Base-by-base conservation (phyloP, 202 grass and related monocot species). In the Eragrostis tef region DNA sequence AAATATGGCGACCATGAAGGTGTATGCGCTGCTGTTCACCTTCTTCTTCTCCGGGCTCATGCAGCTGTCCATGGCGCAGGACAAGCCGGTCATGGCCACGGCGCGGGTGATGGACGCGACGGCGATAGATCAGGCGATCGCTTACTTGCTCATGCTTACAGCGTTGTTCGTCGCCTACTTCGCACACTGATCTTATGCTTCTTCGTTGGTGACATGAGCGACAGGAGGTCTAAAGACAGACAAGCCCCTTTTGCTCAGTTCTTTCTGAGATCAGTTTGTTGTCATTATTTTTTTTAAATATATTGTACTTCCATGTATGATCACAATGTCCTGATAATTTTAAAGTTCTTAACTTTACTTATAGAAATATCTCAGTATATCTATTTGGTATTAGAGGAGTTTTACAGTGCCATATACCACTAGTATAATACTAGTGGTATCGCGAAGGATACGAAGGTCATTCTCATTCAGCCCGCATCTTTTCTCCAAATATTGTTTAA, bases 41-140 rank as follows among this genome's bases (percentile, higher is more conserved):
- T 86, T 86, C 77, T 67, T 85, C 83, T 64, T 75, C 77, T 80
- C 70, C 7, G 84, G 84, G 6, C 50, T 86, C 70, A 74, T 86
- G 84, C 70, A 80, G 62, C 61, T 81, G 14, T 67, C 77, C 70
- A 22, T 63, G 77, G 69, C 84, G 48, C 68, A 74, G 7, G 76
- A 58, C 11, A 79, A 79, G 49, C 64, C 34, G 1, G 19, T 5
- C 0, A 20, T 47, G 31, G 1, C 49, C 11, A 5, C 12, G 49
- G 48, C 15, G 7, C 31, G 48, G 34, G 31, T 29, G 34, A 9
- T 83, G 13, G 81, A 83, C 12, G 39, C 39, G 0, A 84, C 44
- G 48, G 72, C 39, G 6, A 31, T 83, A 0, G 81, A 83, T 29
- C 81, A 83, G 24, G 71, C 71, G 24, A 31, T 76, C 24, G 50